A percentile compares a stretch with the other conserved stretches of the same genome.
Evolutionary conservation across 169 alveolate genomes (phyloP).

Genomic region (Eimeria zaria): DNA sequence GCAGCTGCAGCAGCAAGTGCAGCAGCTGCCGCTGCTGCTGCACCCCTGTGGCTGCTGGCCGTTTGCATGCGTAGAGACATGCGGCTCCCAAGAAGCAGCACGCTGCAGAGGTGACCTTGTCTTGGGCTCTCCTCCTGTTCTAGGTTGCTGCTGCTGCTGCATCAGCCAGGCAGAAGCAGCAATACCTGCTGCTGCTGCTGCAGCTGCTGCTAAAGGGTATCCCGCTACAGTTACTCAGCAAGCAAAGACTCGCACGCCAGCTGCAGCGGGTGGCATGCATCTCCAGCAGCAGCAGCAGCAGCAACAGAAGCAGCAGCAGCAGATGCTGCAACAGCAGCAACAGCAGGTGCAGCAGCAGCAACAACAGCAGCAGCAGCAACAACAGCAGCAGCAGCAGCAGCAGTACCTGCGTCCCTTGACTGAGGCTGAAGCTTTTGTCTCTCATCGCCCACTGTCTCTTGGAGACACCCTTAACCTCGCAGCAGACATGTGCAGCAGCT

Average conservation of each 20-base stretch:
- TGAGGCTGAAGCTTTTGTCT: not conserved
- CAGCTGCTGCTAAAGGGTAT: conserved; percentile 16
- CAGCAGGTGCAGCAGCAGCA: not conserved
- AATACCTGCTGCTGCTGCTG: not conserved
- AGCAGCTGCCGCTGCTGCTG: conserved; percentile 33
- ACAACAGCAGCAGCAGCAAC: conserved; percentile 20
- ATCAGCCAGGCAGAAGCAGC: conserved; percentile 15
- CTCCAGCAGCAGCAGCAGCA: conserved; percentile 32
- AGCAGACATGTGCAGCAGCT: not conserved
- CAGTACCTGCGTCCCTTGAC: not conserved
- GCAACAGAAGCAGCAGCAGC: conserved; percentile 23
- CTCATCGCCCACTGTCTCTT: not conserved
- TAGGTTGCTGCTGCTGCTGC: conserved; percentile 49
- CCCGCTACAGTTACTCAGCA: conserved; percentile 41
- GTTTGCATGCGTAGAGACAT: conserved; percentile 26
- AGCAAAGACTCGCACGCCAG: not conserved
- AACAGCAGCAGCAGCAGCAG: conserved; percentile 50
- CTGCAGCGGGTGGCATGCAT: not conserved
- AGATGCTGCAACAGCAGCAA: not conserved
- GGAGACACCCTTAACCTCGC: not conserved
- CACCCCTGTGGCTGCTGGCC: conserved; percentile 61
- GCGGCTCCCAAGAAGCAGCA: conserved; percentile 33
- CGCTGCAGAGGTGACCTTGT: conserved; percentile 36
- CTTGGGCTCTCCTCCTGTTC: conserved; percentile 26
- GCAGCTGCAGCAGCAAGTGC: conserved; percentile 17